Percentiles rank a stretch among this genome's conserved stretches.
Conservation (phyloP, 129 eudicot species). For the Pseudognaphalium luteoalbum region DNA sequence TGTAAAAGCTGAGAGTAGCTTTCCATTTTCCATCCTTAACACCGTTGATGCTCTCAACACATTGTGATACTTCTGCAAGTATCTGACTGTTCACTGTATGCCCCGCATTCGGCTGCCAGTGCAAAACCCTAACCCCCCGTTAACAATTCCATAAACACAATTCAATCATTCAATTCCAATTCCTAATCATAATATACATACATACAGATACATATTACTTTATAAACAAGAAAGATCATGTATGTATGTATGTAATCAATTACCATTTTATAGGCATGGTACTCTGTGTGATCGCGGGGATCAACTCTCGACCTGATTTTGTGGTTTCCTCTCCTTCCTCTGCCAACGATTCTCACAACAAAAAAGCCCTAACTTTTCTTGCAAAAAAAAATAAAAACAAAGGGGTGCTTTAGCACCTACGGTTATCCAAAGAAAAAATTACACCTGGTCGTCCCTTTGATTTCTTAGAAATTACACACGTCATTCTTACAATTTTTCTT, state of each 20-base stretch:
- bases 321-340: not conserved
- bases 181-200: not conserved
- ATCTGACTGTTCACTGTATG: conserved; percentile 71
- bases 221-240: not conserved
- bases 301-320: not conserved
- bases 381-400: too few species aligned
- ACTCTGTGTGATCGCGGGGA: not conserved
- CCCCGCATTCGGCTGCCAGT: conserved; percentile 93
- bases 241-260: not conserved
- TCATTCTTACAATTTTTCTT: too few species aligned
- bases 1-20: conserved; percentile 76
- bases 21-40: conserved; percentile 92
- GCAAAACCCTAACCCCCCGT: conserved; percentile 62
- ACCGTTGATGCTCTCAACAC: conserved; percentile 84
- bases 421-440: too few species aligned
- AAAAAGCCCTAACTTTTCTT: not conserved
- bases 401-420: too few species aligned
- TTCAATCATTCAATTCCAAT: not conserved
- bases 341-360: not conserved
- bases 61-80: conserved; percentile 79
- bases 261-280: conserved; percentile 40
- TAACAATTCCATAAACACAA: not conserved
- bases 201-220: too few species aligned
- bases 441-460: too few species aligned
- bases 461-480: too few species aligned